These are phyloP conservation scores for Crepidotus variabilis DNA, from an alignment of 768 basidiomycete species.

Conservation along the genomic window DNA sequence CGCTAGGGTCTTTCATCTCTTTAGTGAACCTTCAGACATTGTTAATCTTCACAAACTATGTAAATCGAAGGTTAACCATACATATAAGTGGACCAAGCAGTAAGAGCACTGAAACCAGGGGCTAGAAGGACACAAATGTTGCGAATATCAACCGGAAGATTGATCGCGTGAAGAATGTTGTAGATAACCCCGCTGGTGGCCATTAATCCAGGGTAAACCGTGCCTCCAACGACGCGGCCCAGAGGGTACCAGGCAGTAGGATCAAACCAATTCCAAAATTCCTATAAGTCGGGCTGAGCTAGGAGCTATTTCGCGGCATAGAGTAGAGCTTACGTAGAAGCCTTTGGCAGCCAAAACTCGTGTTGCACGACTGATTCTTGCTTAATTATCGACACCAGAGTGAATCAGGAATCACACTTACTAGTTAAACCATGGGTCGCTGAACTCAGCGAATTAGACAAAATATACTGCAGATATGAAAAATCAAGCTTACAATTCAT, in stretches of 20 bases:
- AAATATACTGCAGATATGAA: not conserved
- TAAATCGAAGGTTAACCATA: slow-evolving; percentile 28
- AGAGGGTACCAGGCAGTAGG: slow-evolving; percentile 99
- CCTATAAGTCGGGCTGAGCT: slow-evolving; percentile 40
- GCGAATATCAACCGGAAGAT: slow-evolving; percentile 95
- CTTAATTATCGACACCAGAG: not conserved
- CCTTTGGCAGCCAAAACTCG: slow-evolving; percentile 87
- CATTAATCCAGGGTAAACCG: slow-evolving; percentile 98
- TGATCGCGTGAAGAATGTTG: slow-evolving; percentile 79
- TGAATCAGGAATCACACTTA: slow-evolving; percentile 38
- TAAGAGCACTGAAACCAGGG: slow-evolving; percentile 94
- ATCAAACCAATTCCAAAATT: slow-evolving; percentile 99
- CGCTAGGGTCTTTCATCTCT: slow-evolving; percentile 93
- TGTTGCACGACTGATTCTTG: slow-evolving; percentile 74
- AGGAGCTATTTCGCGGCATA: not conserved
- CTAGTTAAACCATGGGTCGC: slow-evolving; percentile 99
- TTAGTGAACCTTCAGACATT: slow-evolving; percentile 74
- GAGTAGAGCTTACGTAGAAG: slow-evolving; percentile 71
- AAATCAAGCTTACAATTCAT: slow-evolving; percentile 81
- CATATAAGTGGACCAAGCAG: slow-evolving; percentile 97
- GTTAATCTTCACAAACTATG: not conserved
- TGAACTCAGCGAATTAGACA: slow-evolving; percentile 26
- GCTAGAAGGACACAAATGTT: slow-evolving; percentile 97
- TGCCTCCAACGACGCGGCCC: slow-evolving; percentile 96
- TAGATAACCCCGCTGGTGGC: slow-evolving; percentile 97